Evolutionary conservation across 1,139 yeast genomes (phyloP), one percentile per base, ranked within the genome.

Genomic region (Saccharomyces pastorianus): DNA sequence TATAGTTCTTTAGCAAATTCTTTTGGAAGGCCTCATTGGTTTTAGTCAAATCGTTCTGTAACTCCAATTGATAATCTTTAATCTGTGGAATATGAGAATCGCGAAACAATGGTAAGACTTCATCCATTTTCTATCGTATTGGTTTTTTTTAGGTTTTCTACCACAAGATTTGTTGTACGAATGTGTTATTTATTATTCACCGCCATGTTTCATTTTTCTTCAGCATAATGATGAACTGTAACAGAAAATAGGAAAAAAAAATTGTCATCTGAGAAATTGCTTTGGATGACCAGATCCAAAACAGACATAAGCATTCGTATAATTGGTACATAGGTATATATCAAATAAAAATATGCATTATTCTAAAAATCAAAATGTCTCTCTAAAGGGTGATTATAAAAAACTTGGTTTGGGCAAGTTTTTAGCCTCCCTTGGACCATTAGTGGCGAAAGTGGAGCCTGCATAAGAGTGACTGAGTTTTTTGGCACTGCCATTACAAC

Each of bases 401-500:
- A 58, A 58, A 51, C 63, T 58, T 51, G 62, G 63, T 51, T 58
- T 59, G 28, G 63, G 63, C 46, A 60, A 52, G 31, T 55, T 57
- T 42, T 32, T 38, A 11, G 42, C 42, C 14, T 38, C 42, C 25
- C 42, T 38, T 38, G 42, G 42, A 23, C 42, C 44, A 17, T 28
- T 32, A 6, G 68, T 62, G 13, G 71, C 69, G 54, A 68, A 68
- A 1, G 71, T 67, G 6, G 70, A 71, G 49, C 71, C 71, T 2
- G 71, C 71, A 55, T 66, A 67, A 17, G 61, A 58, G 56, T 42
- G 53, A 23, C 27, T 52, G 38, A 20, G 50, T 55, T 51, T 56
- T 50, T 32, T 38, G 46, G 11, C 47, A 48, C 27, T 42, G 52
- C 32, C 51, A 50, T 17, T 51, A 52, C 14, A 53, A 49, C 14